Evolutionary conservation across 306 rosid genomes (phyloP), one percentile per base, ranked within the genome.

Genomic region (Begonia fuchsioides): DNA sequence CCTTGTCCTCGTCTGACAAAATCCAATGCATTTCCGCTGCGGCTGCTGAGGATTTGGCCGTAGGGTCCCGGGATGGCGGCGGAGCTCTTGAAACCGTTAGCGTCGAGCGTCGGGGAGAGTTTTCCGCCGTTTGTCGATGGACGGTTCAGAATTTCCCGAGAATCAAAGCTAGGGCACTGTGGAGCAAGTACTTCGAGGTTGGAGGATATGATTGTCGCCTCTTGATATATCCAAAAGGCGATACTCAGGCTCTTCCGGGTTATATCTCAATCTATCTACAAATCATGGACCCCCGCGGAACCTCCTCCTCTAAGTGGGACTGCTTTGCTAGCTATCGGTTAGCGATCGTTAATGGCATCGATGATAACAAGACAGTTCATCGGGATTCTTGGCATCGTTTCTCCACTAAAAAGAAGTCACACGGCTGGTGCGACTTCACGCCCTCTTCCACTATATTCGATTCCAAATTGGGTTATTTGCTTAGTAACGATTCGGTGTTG

Each of bases 201-300:
- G 98, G 98, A 43, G 98, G 98, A 13, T 92, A 92, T 71, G 98
- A 92, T 79, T 92, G 94, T 54, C 87, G 98, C 9, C 67, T 92
- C 38, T 61, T 92, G 61, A 76, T 92, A 57, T 85, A 92, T 73
- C 98, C 98, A 9, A 92, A 85, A 53, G 98, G 98, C 4, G 98
- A 92, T 68, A 70, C 94, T 0, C 98, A 92, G 68, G 96, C 98
- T 12, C 56, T 92, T 8, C 98, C 95, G 0, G 96, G 96, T 1
- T 92, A 92, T 68, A 82, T 92, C 72, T 92, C 98, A 1, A 44
- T 92, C 57, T 92, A 92, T 64, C 98, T 92, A 5, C 96, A 92
- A 92, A 92, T 92, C 93, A 83, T 92, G 86, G 98, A 92, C 85
- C 98, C 96, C 58, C 82, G 98, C 52, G 96, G 98, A n/a, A 71